Conservation (phyloP, 2,329 filamentous ascomycete species). For the Ceratocystis diversiconidia region DNA sequence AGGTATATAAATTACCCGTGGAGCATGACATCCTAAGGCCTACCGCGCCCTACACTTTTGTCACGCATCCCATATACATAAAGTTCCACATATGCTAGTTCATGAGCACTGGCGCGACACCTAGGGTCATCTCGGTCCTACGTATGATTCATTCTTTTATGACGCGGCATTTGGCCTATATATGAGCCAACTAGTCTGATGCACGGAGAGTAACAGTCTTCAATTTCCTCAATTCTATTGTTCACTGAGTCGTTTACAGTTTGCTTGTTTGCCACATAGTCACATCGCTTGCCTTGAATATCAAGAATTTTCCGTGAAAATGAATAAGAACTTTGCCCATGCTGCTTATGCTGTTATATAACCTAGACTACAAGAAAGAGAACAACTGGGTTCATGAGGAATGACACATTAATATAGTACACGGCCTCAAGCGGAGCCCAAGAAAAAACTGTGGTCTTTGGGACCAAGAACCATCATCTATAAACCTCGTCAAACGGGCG, state of each 20-base stretch:
- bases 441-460: background rate
- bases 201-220: background rate
- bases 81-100: background rate
- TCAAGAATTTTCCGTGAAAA: background rate
- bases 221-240: background rate
- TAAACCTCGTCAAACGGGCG: conserved; percentile 96
- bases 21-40: background rate
- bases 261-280: background rate
- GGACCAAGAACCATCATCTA: conserved; percentile 34
- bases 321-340: background rate
- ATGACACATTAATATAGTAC: background rate
- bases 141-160: background rate
- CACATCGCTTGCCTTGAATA: background rate
- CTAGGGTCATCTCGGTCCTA: background rate
- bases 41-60: background rate
- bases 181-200: background rate
- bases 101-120: background rate
- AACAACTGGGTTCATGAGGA: background rate
- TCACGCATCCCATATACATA: background rate
- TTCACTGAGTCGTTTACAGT: background rate
- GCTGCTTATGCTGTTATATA: background rate
- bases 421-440: background rate
- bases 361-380: conserved; percentile 4
- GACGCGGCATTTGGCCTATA: background rate
- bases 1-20: background rate